Evolutionary conservation across 176 grass and related monocot genomes (phyloP), one percentile per base, ranked within the genome.

Genomic region (Saccharum spontaneum): DNA sequence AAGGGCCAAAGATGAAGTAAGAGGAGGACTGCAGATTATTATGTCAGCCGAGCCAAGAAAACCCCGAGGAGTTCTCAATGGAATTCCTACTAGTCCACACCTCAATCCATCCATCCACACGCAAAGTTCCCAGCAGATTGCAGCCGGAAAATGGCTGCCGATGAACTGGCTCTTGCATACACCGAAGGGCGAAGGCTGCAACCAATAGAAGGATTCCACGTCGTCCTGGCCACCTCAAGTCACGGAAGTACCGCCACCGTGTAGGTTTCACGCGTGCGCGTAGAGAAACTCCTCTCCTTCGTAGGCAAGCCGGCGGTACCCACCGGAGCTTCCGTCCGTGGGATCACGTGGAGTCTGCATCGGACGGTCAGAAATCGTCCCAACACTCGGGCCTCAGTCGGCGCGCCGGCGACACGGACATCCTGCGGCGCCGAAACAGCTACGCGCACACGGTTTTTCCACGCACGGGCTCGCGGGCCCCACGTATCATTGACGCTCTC

Each of bases 391-490:
- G 34, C 44, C 79, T 7, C 43, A 66, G 84, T 86, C 89, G 84
- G 81, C 76, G 85, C 63, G 18, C 48, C 50, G 0, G 85, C 39
- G 89, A 87, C 80, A 79, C 84, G 69, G 75, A 79, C 75, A 79
- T 83, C 88, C 88, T 74, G 60, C 73, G 88, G 68, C 67, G 4
- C 28, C 48, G 22, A 23, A 87, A 40, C 38, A 1, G 67, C 79
- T 90, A 50, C 3, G 75, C 38, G 59, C 69, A 87, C 84, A 1
- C 84, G 0, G 22, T 1, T 52, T 67, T 46, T 33, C 20, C 34
- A 11, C 30, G 12, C 4, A 2, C 22, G 5, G 7, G 2, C 24
- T 3, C 10, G 1, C 0, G 45, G 88, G 44, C 1, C 79, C 79
- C 79, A 67, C n/a, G 0, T 2, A 8, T 71, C 73, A 52, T 43